Evolutionary conservation across 495 filamentous ascomycete genomes (phyloP).

Genomic region (Penicillium crystallinum): DNA sequence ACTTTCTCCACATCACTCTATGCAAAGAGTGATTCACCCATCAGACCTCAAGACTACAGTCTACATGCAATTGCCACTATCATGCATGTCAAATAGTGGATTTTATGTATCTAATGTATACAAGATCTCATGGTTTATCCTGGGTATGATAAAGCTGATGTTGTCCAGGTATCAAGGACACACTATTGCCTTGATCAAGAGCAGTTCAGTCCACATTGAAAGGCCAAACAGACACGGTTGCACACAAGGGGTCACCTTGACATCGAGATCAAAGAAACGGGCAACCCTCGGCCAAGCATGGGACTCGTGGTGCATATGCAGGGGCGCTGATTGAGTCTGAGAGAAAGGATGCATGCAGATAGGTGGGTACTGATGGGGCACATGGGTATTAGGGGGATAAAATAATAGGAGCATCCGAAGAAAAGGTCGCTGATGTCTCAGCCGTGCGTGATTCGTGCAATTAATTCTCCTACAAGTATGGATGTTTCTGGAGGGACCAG

Average conservation of each 20-base stretch:
- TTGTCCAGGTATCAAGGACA: background rate
- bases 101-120: background rate
- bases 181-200: background rate
- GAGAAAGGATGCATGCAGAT: constrained; percentile 8
- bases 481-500: background rate
- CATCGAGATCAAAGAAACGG: background rate
- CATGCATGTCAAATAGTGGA: background rate
- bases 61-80: too few species aligned
- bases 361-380: background rate
- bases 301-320: constrained; percentile 11
- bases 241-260: constrained; percentile 3
- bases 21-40: too few species aligned
- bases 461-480: constrained; percentile 2
- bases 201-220: constrained; percentile 9
- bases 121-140: background rate
- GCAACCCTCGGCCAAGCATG: background rate
- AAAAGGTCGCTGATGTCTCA: constrained; percentile 4
- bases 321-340: constrained; percentile 1
- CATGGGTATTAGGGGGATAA: background rate
- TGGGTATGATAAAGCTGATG: background rate
- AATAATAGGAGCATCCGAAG: constrained; percentile 8
- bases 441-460: constrained; percentile 4
- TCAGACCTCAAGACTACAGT: too few species aligned
- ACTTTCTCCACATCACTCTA: background rate
- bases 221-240: constrained; percentile 17